Base-by-base conservation (phyloP, 768 basidiomycete genomes). In the Panellus pusillus region DNA sequence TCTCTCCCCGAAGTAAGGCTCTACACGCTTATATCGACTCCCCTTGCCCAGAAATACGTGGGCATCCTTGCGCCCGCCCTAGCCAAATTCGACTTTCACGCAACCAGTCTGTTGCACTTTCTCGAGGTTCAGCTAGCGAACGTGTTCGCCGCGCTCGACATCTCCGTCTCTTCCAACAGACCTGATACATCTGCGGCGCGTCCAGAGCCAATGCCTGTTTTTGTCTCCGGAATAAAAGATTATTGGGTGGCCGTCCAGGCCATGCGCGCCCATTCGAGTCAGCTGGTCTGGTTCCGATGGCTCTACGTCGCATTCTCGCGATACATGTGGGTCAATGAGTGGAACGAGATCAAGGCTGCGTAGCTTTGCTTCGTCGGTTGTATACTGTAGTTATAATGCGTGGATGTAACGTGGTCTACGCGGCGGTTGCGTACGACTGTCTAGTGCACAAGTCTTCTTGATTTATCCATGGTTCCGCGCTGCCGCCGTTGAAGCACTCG, bases 291-390 rank as follows among this genome's bases (percentile, higher is more conserved):
- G 93, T 96, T 93, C 73, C 81, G 94, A 38, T 92, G 88, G 82
- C 71, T 94, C 51, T 90, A 93, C 65, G 75, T 95, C 36, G 58
- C 70, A 18, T 90, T 87, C 65, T 93, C 91, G 15, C 78, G 87
- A 52, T 93, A 94, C 65, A 89, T 96, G 91, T 96, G 94, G 93
- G 82, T 90, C 24, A 94, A 94, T 58, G 86, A 90, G 58, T 91
- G 91, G 81, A 74, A 76, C 2, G 79, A 84, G 65, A 63, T 89
- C 20, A 61, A 49, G 37, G 74, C 88, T 87, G 17, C 39, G 45
- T 51, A 51, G 48, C 9, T 24, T 24, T 24, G 28, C 13, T 20
- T 24, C 24, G 24, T 24, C 24, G 24, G 36, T 50, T 56, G 55
- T 56, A 56, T 24, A n/a, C n/a, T n/a, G n/a, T n/a, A 52, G 46